Percentiles rank a stretch among this genome's conserved stretches.
Conservation (phyloP, 257 asterid genomes). For the Plantago major region DNA sequence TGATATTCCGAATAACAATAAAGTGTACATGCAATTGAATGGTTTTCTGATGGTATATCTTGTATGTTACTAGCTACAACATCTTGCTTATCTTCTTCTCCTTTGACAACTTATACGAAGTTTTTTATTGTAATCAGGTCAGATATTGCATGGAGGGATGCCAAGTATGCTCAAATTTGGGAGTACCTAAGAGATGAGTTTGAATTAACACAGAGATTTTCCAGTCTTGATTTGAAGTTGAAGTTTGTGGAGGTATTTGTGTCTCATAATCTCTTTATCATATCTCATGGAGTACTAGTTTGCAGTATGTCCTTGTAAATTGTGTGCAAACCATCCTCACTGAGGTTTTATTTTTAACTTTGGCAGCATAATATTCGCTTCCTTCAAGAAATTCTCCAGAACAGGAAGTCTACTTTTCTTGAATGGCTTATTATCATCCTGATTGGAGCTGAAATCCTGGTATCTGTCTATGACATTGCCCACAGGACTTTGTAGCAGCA, state of each 20-base stretch:
- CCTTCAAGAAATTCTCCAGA: slow-evolving; percentile 94
- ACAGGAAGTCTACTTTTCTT: slow-evolving; percentile 86
- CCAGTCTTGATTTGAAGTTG: slow-evolving; percentile 94
- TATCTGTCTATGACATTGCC: slow-evolving; percentile 81
- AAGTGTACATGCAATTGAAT: not conserved
- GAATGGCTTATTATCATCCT: slow-evolving; percentile 93
- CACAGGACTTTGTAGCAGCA: slow-evolving; percentile 35
- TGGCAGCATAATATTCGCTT: slow-evolving; percentile 93
- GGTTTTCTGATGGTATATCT: not conserved
- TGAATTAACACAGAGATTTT: slow-evolving; percentile 90
- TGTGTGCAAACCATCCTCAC: not conserved
- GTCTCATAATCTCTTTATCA: not conserved
- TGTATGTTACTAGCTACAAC: not conserved
- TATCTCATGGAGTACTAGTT: too few relatives aligned
- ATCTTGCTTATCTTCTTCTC: not conserved
- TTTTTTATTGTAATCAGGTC: slow-evolving; percentile 32
- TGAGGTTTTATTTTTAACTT: slow-evolving; percentile 11
- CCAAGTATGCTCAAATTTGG: slow-evolving; percentile 97
- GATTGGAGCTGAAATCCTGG: slow-evolving; percentile 84
- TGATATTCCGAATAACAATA: not conserved
- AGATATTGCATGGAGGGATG: slow-evolving; percentile 93
- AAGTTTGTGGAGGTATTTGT: slow-evolving; percentile 82
- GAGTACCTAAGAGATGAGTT: slow-evolving; percentile 97
- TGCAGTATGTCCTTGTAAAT: too few relatives aligned
- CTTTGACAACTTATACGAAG: slow-evolving; percentile 14